phyloP scores from a whole-genome alignment of 306 rosid genomes.

The Fragaria vesca region DNA sequence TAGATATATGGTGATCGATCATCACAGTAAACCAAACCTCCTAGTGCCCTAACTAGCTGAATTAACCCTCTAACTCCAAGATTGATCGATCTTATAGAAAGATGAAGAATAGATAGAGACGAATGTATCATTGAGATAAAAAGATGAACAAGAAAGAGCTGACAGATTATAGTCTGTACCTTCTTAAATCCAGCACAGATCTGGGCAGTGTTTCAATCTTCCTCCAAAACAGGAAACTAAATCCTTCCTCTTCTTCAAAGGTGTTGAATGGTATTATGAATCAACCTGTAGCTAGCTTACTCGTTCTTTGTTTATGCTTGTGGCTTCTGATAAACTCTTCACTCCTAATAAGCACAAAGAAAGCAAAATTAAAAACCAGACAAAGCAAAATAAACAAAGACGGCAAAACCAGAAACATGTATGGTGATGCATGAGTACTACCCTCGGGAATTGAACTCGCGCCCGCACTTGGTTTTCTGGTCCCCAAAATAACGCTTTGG shows the following conservation, averaged over 20 bases:
- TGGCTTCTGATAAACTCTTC: neutral
- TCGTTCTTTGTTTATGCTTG: neutral
- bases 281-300: neutral
- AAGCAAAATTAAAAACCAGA: conserved; percentile 9
- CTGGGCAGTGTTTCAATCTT: conserved; percentile 4
- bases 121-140: neutral
- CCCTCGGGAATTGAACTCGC: conserved; percentile 49
- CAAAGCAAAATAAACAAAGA: conserved; percentile 25
- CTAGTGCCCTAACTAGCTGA: conserved; percentile 1
- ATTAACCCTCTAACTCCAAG: neutral
- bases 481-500: conserved; percentile 21
- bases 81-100: neutral
- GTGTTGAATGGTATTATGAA: neutral
- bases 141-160: neutral
- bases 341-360: neutral
- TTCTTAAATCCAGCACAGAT: neutral
- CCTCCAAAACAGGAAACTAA: neutral
- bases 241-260: conserved; percentile 2
- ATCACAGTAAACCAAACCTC: neutral
- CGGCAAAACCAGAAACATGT: conserved; percentile 20
- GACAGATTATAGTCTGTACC: neutral
- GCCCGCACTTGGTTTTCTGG: conserved; percentile 23
- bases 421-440: neutral
- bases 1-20: neutral
- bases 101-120: neutral